Evolutionary conservation across 306 rosid genomes (phyloP).

Genomic region (Fragaria vesca): DNA sequence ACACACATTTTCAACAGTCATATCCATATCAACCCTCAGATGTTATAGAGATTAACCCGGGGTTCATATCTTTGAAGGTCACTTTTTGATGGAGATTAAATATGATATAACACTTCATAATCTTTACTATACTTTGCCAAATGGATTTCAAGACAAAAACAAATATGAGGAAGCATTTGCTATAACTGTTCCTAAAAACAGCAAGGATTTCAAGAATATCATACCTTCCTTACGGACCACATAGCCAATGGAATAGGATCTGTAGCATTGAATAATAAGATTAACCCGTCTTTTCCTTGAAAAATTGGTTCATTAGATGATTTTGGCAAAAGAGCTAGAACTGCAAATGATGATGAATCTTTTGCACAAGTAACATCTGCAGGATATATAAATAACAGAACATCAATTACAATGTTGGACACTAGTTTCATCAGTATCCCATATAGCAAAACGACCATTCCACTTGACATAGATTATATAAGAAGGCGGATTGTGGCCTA

Average conservation of each 20-base stretch:
- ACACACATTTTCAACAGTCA: neutral
- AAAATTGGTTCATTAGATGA: constrained; percentile 38
- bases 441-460: neutral
- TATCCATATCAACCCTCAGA: neutral
- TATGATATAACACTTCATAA: neutral
- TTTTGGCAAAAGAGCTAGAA: constrained; percentile 68
- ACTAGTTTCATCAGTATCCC: neutral
- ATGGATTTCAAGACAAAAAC: neutral
- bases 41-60: neutral
- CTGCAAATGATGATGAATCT: constrained; percentile 66
- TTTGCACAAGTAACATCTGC: constrained; percentile 76
- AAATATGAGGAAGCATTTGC: neutral
- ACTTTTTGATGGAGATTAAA: neutral
- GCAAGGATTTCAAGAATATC: constrained; percentile 5
- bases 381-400: constrained; percentile 23
- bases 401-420: neutral
- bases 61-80: neutral
- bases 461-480: neutral
- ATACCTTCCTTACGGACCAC: constrained; percentile 86
- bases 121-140: neutral
- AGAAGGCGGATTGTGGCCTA: neutral
- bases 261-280: constrained; percentile 58
- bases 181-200: neutral
- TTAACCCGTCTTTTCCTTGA: constrained; percentile 60
- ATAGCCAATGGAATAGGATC: constrained; percentile 76